Conservation (phyloP, 306 rosid genomes). For the Albizia julibrissin region DNA sequence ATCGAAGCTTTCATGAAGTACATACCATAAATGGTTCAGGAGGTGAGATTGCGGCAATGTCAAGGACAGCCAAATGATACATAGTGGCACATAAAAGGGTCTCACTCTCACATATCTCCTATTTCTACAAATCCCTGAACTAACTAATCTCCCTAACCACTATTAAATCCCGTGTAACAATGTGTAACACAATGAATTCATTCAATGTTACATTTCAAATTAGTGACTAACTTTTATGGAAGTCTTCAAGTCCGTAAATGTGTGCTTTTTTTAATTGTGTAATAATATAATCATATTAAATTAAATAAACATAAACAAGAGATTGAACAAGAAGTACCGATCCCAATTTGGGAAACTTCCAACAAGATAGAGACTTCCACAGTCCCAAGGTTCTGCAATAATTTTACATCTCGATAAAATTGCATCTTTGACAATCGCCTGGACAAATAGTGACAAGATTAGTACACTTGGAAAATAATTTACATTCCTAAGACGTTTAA, state of each 20-base stretch:
- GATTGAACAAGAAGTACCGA: constrained; percentile 50
- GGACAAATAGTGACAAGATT: constrained; percentile 31
- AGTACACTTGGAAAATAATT: constrained; percentile 19
- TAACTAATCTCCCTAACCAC: not conserved
- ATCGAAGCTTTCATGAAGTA: not conserved
- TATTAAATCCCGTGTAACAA: not conserved
- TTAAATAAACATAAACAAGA: constrained; percentile 8
- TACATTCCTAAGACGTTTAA: constrained; percentile 10
- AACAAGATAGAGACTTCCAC: constrained; percentile 97
- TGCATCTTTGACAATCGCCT: constrained; percentile 92
- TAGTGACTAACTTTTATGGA: not conserved
- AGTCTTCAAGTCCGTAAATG: constrained; percentile 14
- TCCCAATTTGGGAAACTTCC: constrained; percentile 98
- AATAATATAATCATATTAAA: constrained; percentile 31
- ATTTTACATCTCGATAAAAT: constrained; percentile 86
- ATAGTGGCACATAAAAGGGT: not conserved
- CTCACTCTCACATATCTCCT: not conserved
- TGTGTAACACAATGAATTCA: constrained; percentile 16
- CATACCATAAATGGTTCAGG: not conserved
- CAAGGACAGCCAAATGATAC: not conserved
- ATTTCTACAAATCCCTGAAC: not conserved
- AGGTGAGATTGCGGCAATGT: not conserved
- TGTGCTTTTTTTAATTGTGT: not conserved
- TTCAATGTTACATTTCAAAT: constrained; percentile 21
- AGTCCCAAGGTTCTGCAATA: constrained; percentile 99